phyloP scores from a whole-genome alignment of 2,329 filamentous ascomycete genomes.

The Neofusicoccum laricinum region DNA sequence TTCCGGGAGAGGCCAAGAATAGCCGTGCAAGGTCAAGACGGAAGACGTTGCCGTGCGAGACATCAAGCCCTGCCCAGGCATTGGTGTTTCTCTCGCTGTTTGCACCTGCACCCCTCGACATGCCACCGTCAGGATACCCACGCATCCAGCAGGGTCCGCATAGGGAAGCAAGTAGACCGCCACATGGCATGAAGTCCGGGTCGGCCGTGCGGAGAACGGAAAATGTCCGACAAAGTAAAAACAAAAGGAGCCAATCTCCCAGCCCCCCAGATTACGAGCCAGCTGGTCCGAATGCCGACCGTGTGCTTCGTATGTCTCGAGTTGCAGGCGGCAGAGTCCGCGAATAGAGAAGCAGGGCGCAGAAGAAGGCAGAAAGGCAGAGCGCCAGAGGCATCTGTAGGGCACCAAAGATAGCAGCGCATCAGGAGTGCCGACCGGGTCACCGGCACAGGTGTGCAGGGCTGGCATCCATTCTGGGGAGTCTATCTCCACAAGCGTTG shows the following conservation, averaged over 20 bases:
- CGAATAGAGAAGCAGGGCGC: no score
- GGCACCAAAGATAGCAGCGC: not conserved
- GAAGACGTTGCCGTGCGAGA: not conserved
- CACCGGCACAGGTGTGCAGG: not conserved
- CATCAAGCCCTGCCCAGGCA: not conserved
- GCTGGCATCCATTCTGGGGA: slow-evolving; percentile 3
- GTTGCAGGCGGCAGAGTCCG: not conserved
- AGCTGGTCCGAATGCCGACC: not conserved
- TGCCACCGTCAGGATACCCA: no score
- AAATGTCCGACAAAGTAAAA: not conserved
- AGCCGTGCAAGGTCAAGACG: slow-evolving; percentile 1
- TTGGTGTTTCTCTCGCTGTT: not conserved
- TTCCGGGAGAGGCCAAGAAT: not conserved
- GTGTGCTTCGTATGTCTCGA: no score
- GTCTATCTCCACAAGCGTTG: not conserved
- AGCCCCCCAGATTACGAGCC: not conserved
- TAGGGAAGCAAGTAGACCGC: not conserved
- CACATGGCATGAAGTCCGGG: not conserved
- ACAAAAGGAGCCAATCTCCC: not conserved
- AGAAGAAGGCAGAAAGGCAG: no score
- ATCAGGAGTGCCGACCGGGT: not conserved
- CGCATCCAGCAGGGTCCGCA: no score
- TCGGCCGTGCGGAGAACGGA: not conserved
- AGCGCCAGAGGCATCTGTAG: not conserved
- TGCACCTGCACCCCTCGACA: no score